Evolutionary conservation across 2,329 filamentous ascomycete genomes (phyloP), one percentile per base, ranked within the genome.

Genomic region (Pseudofabraea citricarpa): DNA sequence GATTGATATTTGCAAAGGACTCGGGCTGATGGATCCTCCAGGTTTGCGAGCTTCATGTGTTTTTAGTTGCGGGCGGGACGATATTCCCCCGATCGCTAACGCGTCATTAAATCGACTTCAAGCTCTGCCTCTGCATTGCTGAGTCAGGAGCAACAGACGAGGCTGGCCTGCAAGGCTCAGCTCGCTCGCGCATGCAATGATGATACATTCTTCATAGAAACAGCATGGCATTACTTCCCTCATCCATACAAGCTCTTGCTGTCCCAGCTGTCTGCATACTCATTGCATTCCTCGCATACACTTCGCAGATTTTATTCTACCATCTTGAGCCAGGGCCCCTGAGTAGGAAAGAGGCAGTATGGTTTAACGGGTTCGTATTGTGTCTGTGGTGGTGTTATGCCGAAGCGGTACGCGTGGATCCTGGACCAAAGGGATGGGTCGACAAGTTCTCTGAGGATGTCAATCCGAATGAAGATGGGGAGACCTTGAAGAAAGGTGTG

Each of bases 321-420:
- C 66, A 77, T 50, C 72, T 85, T 49, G 69, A 72, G 9, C 79
- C 80, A 0, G 80, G 77, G 2, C 81, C 83, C 2, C 69, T 85
- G 19, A 74, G 74, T 4, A 63, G 60, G 44, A 62, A 64, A 44
- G 72, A 91, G 62, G 69, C 74, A 10, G 63, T 77, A 55, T 62
- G 74, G 48, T 85, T 90, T 67, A 91, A 93, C 66, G 43, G 60
- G 24, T 68, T 87, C 15, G 70, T 90, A 15, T 53, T 71, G 15
- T 75, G 75, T 50, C 71, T 90, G 16, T 83, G 84, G 72, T 75
- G 78, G 57, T 83, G 80, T 40, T 93, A 91, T 68, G 81, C 78
- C 59, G 69, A 67, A 44, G 71, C 79, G 39, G 75, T 77, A 54
- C 72, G 70, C 41, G 69, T 78, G 53, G 70, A 81, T 50, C 77